Conservation (phyloP, 2,329 filamentous ascomycete species). For the Mollisia scopiformis region DNA sequence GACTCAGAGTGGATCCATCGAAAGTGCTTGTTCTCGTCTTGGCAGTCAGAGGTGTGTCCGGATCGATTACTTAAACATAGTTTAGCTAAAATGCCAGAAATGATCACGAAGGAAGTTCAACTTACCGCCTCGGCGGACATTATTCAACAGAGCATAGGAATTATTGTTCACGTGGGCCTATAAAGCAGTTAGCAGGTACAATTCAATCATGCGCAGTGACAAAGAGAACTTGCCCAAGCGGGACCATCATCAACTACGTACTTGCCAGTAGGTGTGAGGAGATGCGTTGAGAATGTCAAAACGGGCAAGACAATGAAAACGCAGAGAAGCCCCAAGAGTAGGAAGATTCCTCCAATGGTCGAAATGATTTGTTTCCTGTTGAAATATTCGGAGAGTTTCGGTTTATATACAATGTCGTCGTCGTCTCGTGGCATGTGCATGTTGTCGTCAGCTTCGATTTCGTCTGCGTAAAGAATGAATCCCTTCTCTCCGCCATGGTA, state of each 20-base stretch:
- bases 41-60: constrained; percentile 50
- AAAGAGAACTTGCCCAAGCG: constrained; percentile 39
- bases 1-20: constrained; percentile 46
- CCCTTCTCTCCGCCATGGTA: constrained; percentile 43
- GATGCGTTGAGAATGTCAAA: constrained; percentile 44
- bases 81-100: background rate
- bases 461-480: constrained; percentile 48
- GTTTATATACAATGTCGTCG: constrained; percentile 46
- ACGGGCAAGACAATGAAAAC: constrained; percentile 55
- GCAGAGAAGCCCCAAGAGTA: constrained; percentile 49
- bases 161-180: constrained; percentile 46
- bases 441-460: constrained; percentile 55
- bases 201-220: background rate
- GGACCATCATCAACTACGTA: constrained; percentile 17
- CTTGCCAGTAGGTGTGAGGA: constrained; percentile 2
- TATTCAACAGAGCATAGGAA: constrained; percentile 49
- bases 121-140: constrained; percentile 43
- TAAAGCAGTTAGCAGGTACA: background rate
- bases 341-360: constrained; percentile 40
- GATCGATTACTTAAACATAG: constrained; percentile 46
- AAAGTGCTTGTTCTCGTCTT: constrained; percentile 47
- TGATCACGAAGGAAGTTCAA: background rate
- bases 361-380: constrained; percentile 45
- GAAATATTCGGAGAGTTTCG: constrained; percentile 48
- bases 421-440: constrained; percentile 55